Base-by-base conservation (phyloP, 148 eudicot genomes). In the Nepenthes gracilis region DNA sequence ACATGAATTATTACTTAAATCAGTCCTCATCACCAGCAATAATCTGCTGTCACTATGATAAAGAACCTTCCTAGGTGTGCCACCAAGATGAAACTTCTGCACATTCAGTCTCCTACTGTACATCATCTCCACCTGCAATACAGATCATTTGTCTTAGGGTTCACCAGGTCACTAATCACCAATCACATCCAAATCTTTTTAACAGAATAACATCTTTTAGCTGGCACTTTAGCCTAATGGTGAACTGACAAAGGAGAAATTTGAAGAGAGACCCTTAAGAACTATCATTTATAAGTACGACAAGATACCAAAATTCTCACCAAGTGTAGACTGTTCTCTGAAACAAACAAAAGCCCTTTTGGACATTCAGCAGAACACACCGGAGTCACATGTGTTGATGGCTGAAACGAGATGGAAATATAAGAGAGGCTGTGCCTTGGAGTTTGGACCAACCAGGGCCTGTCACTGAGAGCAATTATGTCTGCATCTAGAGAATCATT, bases 401-500 rank as follows among this genome's bases (percentile, higher is more conserved):
- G 86, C 64, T 85, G 88, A 67, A 88, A 92, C 2, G 98, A 92
- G 55, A 92, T 82, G 45, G 98, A 92, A 14, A 85, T 79, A 72
- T 81, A 92, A 23, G 94, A 83, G 62, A 92, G 86, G 69, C 98
- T 84, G 64, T 88, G 94, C 71, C 98, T 80, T 66, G 96, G 94
- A 71, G 90, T 79, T 70, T 92, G 98, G 67, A 92, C 77, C 74
- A 92, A 74, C 98, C 96, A 92, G 65, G 98, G 98, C 82, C 98
- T 80, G 73, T 88, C 96, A 72, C 98, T 88, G 69, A 92, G 89
- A 64, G 93, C 88, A 69, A 92, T 92, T 62, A 92, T 69, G 69
- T 92, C 96, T 23, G 96, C 83, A 71, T 83, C 85, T 34, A 80
- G 70, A 35, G 78, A 82, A 79, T 88, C 96, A 52, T 71, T 79